A percentile compares a stretch with the other conserved stretches of the same genome.
phyloP scores from a whole-genome alignment of 768 basidiomycete genomes.

The Sporobolomyces pararoseus region DNA sequence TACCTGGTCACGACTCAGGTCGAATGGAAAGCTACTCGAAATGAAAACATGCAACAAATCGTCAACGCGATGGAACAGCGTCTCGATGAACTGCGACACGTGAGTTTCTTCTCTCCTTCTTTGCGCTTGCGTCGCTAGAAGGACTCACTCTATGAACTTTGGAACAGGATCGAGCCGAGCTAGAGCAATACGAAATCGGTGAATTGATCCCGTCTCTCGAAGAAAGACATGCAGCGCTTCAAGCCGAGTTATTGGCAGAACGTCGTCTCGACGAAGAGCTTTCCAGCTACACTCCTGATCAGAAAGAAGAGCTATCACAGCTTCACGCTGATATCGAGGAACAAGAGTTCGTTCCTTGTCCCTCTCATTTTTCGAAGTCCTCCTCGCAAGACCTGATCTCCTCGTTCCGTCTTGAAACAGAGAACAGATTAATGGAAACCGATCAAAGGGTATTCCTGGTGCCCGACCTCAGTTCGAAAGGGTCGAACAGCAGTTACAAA shows the following conservation, averaged over 20 bases:
- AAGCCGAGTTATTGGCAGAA: constrained; percentile 37
- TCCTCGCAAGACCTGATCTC: no score
- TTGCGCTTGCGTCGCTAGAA: background rate
- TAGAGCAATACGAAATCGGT: constrained; percentile 6
- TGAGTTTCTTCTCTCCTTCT: background rate
- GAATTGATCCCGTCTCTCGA: constrained; percentile 37
- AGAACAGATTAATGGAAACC: constrained; percentile 30
- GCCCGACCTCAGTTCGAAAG: constrained; percentile 29
- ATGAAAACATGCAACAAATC: constrained; percentile 28
- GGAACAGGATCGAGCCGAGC: constrained; percentile 28
- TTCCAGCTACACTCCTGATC: constrained; percentile 28
- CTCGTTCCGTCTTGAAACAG: background rate
- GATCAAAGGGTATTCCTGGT: constrained; percentile 17
- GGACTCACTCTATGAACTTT: background rate
- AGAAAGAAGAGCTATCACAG: constrained; percentile 36
- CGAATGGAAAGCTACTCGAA: constrained; percentile 43
- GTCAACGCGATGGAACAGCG: constrained; percentile 37
- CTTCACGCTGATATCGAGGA: constrained; percentile 43
- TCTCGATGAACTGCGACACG: constrained; percentile 30
- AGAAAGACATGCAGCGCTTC: constrained; percentile 34
- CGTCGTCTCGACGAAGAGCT: constrained; percentile 41
- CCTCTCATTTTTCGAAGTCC: background rate
- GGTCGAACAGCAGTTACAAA: constrained; percentile 23
- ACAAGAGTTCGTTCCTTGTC: constrained; percentile 37
- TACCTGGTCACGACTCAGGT: constrained; percentile 31